These are phyloP conservation scores for Selaginella moellendorffii DNA, from an alignment of 75 land plant species.

Conservation along the genomic window DNA sequence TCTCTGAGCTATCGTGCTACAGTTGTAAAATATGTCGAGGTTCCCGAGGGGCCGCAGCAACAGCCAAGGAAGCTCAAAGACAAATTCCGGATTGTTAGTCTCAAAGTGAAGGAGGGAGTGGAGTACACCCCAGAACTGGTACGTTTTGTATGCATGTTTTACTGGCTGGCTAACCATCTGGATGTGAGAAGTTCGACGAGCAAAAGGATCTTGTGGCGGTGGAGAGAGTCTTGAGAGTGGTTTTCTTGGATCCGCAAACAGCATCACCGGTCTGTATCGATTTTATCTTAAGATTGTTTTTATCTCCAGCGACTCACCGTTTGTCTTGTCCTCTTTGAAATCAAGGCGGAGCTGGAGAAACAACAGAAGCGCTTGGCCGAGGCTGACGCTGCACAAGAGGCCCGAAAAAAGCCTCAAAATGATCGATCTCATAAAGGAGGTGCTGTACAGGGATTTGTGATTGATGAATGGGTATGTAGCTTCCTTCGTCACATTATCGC, in stretches of 20 bases:
- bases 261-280: constrained; percentile 43
- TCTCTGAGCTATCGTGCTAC: too few species aligned
- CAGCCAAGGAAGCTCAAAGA: constrained; percentile 55
- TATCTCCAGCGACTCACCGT: too few species aligned
- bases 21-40: constrained; percentile 94
- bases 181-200: constrained; percentile 85
- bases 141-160: constrained; percentile 13
- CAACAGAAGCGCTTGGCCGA: constrained; percentile 66
- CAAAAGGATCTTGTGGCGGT: constrained; percentile 63
- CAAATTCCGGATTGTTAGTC: constrained; percentile 87
- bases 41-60: constrained; percentile 61
- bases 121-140: constrained; percentile 91
- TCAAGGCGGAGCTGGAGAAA: constrained; percentile 65
- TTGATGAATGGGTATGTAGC: constrained; percentile 87
- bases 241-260: constrained; percentile 56
- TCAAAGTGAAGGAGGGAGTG: constrained; percentile 64
- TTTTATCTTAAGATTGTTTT: too few species aligned
- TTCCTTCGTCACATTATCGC: not conserved
- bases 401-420: constrained; percentile 76
- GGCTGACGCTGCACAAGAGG: constrained; percentile 81
- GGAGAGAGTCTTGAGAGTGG: constrained; percentile 61
- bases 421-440: constrained; percentile 41
- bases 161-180: too few species aligned
- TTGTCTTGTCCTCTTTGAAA: too few species aligned
- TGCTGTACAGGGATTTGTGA: constrained; percentile 55